These are phyloP conservation scores for Helianthus tuberosus DNA, from an alignment of 129 eudicot species.

Conservation along the genomic window DNA sequence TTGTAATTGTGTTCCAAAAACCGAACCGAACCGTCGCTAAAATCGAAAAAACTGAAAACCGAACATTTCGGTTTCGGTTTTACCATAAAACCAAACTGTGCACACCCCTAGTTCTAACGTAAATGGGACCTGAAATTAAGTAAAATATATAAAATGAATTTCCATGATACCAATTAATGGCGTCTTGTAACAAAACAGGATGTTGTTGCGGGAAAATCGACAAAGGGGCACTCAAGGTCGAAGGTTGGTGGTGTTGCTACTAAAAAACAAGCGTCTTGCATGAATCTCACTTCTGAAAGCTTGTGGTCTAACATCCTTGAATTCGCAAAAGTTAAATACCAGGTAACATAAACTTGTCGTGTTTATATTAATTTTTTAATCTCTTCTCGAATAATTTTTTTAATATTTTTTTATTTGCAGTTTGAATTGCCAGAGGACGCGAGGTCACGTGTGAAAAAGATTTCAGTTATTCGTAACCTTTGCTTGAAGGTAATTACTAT, in stretches of 20 bases:
- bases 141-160: too few relatives aligned
- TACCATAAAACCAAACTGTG: too few relatives aligned
- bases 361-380: not conserved
- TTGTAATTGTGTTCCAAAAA: too few relatives aligned
- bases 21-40: too few relatives aligned
- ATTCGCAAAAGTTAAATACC: slow-evolving; percentile 86
- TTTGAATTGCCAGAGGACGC: slow-evolving; percentile 93
- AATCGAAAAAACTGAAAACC: too few relatives aligned
- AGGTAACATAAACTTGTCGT: slow-evolving; percentile 47
- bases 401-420: slow-evolving; percentile 44
- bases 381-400: not conserved
- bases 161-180: not conserved
- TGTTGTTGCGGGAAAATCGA: slow-evolving; percentile 51
- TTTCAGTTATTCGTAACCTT: slow-evolving; percentile 92
- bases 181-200: slow-evolving; percentile 47
- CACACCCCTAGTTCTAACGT: too few relatives aligned
- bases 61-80: too few relatives aligned
- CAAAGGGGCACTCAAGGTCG: slow-evolving; percentile 57
- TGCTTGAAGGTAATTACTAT: slow-evolving; percentile 69
- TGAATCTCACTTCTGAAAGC: slow-evolving; percentile 61
- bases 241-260: slow-evolving; percentile 46
- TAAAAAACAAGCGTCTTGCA: slow-evolving; percentile 52
- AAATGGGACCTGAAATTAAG: too few relatives aligned
- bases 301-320: slow-evolving; percentile 84
- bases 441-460: slow-evolving; percentile 66